Evolutionary conservation across 441 rosid genomes (phyloP), one percentile per base, ranked within the genome.

Genomic region (Bocquillonia castaneifolia): DNA sequence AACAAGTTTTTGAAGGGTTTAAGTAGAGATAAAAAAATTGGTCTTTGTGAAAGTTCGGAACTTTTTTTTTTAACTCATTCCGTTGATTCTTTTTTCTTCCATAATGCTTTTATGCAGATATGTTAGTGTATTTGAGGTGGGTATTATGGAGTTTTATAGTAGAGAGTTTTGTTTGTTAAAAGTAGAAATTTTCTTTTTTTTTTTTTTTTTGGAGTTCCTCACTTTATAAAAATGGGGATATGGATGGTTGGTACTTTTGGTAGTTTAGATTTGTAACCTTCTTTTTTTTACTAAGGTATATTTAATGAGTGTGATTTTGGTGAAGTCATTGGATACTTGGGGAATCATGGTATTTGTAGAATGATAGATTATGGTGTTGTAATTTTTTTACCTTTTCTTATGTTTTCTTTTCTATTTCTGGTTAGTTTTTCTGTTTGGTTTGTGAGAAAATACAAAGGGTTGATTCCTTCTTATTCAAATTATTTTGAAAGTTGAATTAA

Each of bases 401-500:
- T n/a, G n/a, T 36, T 25, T 40, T 28, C 3, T 23, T 54, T 48
- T 5, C 6, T 14, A 3, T 23, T 14, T 18, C 14, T 50, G 6
- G 37, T 14, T 39, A 12, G 12, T 29, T 12, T 45, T 60, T n/a
- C 25, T 74, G 57, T 34, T 79, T 74, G 75, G 67, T 52, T 67
- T 29, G 50, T 26, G 72, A 75, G 79, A 76, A 73, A 76, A 58
- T 22, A 0, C 10, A n/a, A n/a, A n/a, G n/a, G 29, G 25, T 15
- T 5, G 48, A 23, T 10, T 42, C 25, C n/a, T 60, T 59, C 6
- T 17, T 18, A 20, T 22, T 17, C 51, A 55, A 56, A 18, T 28
- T 64, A 47, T 63, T 40, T 15, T 29, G 31, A 63, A 50, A 48
- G 22, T 20, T 26, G 39, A 15, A 10, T 37, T 53, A 3, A 10